A percentile compares a stretch with the other conserved stretches of the same genome.
Evolutionary conservation across 1,139 yeast genomes (phyloP).

Genomic region (Saccharomycopsis hybrid): DNA sequence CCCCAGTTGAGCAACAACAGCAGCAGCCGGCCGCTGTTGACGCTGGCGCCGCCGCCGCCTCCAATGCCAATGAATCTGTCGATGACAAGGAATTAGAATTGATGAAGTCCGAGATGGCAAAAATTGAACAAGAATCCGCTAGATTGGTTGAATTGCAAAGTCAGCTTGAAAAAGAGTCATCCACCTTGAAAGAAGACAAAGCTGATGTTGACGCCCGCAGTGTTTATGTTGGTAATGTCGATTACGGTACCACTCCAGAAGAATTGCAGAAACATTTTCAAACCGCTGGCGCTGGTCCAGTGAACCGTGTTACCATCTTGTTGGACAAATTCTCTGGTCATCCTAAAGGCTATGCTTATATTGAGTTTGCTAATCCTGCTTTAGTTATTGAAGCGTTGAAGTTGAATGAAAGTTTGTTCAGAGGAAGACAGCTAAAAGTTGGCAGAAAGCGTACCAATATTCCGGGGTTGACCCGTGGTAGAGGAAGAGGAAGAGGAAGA

Average conservation of each 20-base stretch:
- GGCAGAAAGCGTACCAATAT: conserved; percentile 73
- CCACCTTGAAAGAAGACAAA: conserved; percentile 39
- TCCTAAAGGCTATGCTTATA: conserved; percentile 83
- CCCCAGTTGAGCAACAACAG: too few relatives aligned
- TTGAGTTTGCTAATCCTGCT: conserved; percentile 64
- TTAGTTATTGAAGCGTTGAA: conserved; percentile 61
- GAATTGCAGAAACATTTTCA: conserved; percentile 76
- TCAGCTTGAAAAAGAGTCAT: conserved; percentile 40
- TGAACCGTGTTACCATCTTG: conserved; percentile 78
- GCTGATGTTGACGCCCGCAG: conserved; percentile 70
- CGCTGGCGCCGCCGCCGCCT: neutral
- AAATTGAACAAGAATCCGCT: conserved; percentile 49
- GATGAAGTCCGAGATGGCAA: conserved; percentile 27
- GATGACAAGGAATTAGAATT: conserved; percentile 25
- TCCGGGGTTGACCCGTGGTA: conserved; percentile 55
- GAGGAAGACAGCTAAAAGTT: conserved; percentile 67
- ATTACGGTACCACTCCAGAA: conserved; percentile 70
- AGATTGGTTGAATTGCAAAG: conserved; percentile 47
- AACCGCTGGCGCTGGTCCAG: conserved; percentile 69
- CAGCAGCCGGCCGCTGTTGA: too few relatives aligned
- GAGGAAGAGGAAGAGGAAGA: conserved; percentile 43
- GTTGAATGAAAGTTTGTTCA: conserved; percentile 57
- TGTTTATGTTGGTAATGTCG: conserved; percentile 83
- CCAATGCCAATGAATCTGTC: neutral
- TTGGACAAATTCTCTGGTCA: conserved; percentile 66